Evolutionary conservation across 129 eudicot species (phyloP).

Genomic region (Smallanthus sonchifolius): DNA sequence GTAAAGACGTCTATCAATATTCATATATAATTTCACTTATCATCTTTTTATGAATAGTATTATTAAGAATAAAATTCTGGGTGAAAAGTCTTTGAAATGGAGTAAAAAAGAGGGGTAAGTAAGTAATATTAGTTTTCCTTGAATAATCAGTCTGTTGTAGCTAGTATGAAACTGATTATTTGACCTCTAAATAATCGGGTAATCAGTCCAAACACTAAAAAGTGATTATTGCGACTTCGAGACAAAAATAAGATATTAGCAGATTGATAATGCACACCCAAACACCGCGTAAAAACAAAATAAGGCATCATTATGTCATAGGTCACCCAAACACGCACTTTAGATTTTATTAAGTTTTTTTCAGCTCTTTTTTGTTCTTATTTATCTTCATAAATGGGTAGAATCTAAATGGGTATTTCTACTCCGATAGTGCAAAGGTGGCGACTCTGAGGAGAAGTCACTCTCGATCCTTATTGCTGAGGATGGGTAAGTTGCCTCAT

Average conservation of each 20-base stretch:
- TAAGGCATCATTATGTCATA: neutral
- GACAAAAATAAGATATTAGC: neutral
- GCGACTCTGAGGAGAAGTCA: constrained; percentile 47
- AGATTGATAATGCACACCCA: neutral
- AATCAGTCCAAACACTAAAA: neutral
- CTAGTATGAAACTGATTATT: neutral
- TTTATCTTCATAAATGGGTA: neutral
- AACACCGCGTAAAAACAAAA: neutral
- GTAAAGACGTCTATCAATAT: neutral
- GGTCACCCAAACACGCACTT: neutral
- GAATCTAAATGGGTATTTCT: neutral
- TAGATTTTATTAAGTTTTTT: neutral
- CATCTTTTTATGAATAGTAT: neutral
- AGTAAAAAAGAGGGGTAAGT: neutral
- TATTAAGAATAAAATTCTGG: neutral
- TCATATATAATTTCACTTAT: neutral
- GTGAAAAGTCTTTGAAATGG: neutral
- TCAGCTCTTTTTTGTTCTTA: neutral
- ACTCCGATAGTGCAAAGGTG: constrained; percentile 62
- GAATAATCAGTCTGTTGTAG: neutral
- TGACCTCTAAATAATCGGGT: neutral
- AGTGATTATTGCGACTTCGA: neutral
- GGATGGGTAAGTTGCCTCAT: constrained; percentile 50
- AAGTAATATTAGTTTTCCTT: neutral
- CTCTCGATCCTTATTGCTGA: constrained; percentile 44